These are phyloP conservation scores for Pisolithus orientalis DNA, from an alignment of 768 basidiomycete species.

Conservation along the genomic window DNA sequence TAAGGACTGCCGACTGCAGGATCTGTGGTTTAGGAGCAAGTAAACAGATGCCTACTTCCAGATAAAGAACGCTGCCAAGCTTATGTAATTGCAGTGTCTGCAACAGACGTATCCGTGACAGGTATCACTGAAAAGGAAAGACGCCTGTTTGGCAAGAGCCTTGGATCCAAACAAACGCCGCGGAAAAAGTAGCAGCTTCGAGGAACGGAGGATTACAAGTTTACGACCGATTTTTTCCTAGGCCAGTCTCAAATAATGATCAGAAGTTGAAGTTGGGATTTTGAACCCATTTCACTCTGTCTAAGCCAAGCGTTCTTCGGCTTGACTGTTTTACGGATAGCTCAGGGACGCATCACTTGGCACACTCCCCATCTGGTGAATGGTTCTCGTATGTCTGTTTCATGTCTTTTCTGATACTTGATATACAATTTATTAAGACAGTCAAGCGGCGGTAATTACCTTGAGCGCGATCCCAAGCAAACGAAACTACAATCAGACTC, in stretches of 20 bases:
- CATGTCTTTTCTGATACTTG: background rate
- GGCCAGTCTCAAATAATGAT: background rate
- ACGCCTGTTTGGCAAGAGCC: slow-evolving; percentile 1
- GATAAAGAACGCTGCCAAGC: too few relatives aligned
- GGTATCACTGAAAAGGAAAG: background rate
- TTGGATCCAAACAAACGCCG: slow-evolving; percentile 1
- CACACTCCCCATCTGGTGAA: background rate
- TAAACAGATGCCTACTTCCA: too few relatives aligned
- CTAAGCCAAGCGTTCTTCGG: background rate
- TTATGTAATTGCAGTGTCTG: too few relatives aligned
- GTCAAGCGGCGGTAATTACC: background rate
- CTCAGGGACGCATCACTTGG: background rate
- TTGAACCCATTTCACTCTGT: background rate
- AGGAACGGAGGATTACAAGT: background rate
- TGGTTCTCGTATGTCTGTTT: background rate
- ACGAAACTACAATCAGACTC: background rate
- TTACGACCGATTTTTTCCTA: too few relatives aligned
- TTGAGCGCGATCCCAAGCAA: background rate
- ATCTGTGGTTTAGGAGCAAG: too few relatives aligned
- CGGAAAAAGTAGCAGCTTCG: background rate
- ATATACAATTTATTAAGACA: background rate
- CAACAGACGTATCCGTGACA: too few relatives aligned
- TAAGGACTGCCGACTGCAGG: too few relatives aligned
- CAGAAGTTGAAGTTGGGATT: background rate
- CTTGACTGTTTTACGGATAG: background rate